Base-by-base conservation (phyloP, 2,329 filamentous ascomycete genomes). In the Aureobasidium sp. region DNA sequence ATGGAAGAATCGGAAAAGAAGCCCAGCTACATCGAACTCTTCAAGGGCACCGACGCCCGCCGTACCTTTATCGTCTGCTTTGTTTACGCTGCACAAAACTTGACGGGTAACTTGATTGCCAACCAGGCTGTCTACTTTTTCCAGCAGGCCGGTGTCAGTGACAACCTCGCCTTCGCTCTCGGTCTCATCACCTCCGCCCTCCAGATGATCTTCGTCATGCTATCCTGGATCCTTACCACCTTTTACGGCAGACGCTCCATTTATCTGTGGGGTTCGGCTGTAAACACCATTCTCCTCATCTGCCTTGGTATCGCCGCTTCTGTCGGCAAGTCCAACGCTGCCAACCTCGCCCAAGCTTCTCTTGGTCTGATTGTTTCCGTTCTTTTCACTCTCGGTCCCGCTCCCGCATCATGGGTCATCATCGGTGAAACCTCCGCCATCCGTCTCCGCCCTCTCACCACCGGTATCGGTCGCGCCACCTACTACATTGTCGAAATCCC, bases 401-500 rank as follows among this genome's bases (percentile, higher is more conserved):
- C 83, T 1, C 85, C 85, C 51, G 82, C 82, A 44, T 87, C 85
- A 11, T 88, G 82, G 80, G 82, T 84, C 74, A 85, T 87, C 66
- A 87, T 88, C 51, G 84, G 82, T 67, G 85, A 88, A 73, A 87
- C 85, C 2, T 86, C 85, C 0, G 76, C 85, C 56, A 80, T 87
- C 61, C 84, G 85, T 64, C 84, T 88, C 34, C 73, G 85, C 52
- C 82, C 85, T 51, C 74, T 87, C n/a, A 87, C 82, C 3, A 87
- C 85, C 27, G 85, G 84, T 72, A 73, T 87, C 55, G 85, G 85
- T 70, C 84, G 85, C 70, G 85, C 74, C 59, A 74, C 78, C 14
- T 88, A 88, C 78, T 87, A 88, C 73, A 67, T 85, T 5, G 75
- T 85, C 64, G 81, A 87, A 63, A 87, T 87, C 70, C 84, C 85